Evolutionary conservation across 2,329 filamentous ascomycete species (phyloP).

Genomic region (Botryosphaeria agaves): DNA sequence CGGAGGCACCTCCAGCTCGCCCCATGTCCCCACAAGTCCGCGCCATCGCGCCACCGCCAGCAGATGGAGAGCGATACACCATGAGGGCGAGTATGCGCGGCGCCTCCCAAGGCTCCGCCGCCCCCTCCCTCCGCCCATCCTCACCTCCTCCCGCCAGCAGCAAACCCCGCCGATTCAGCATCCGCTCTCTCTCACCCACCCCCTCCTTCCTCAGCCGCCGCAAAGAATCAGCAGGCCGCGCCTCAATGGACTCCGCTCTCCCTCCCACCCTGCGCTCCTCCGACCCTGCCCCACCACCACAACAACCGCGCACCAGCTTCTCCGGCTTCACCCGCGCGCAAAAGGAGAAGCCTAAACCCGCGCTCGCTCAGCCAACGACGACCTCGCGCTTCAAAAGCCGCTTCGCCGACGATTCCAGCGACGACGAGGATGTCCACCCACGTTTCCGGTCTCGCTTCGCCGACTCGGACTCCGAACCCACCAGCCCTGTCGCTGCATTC

Average conservation of each 20-base stretch:
- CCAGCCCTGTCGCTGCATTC: slow-evolving; percentile 22
- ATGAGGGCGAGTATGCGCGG: slow-evolving; percentile 62
- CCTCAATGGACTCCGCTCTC: slow-evolving; percentile 1
- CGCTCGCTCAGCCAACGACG: slow-evolving; percentile 1
- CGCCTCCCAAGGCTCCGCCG: slow-evolving; percentile 20
- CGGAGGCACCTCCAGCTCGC: no score
- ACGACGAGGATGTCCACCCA: slow-evolving; percentile 26
- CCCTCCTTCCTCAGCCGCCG: slow-evolving; percentile 31
- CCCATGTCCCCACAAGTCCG: no score
- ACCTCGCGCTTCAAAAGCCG: slow-evolving; percentile 25
- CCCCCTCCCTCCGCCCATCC: slow-evolving; percentile 26
- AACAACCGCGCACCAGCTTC: no score
- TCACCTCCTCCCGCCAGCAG: slow-evolving; percentile 16
- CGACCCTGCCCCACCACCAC: no score
- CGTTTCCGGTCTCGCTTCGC: slow-evolving; percentile 29
- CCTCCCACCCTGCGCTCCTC: slow-evolving; percentile 7
- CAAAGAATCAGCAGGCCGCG: slow-evolving; percentile 4
- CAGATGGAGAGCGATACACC: slow-evolving; percentile 27
- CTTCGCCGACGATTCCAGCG: slow-evolving; percentile 60
- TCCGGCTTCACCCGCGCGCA: slow-evolving; percentile 4
- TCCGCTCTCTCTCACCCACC: slow-evolving; percentile 53
- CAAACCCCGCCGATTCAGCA: slow-evolving; percentile 37
- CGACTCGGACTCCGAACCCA: slow-evolving; percentile 35
- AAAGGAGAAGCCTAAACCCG: slow-evolving; percentile 3
- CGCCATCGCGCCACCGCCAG: no score